Percentiles rank a stretch among this genome's conserved stretches.
These are phyloP conservation scores for Paulownia fortunei DNA, from an alignment of 257 asterid genomes.

Conservation along the genomic window DNA sequence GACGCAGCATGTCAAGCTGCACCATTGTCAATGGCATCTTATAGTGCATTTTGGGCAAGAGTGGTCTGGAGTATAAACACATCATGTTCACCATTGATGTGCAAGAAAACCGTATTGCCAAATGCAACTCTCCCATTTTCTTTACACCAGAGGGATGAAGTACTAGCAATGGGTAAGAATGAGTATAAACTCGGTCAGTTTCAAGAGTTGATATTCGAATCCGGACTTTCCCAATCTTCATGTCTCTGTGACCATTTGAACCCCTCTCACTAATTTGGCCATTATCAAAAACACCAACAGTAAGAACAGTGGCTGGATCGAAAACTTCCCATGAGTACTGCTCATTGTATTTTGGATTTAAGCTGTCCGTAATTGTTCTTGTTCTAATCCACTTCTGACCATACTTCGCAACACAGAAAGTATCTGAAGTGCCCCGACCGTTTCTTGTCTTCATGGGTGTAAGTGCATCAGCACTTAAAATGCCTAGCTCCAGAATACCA, in stretches of 20 bases:
- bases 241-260: slow-evolving; percentile 56
- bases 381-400: slow-evolving; percentile 93
- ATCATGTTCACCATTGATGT: slow-evolving; percentile 68
- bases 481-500: slow-evolving; percentile 79
- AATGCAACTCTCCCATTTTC: slow-evolving; percentile 93
- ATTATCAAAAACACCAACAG: slow-evolving; percentile 85
- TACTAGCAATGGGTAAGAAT: slow-evolving; percentile 78
- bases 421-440: slow-evolving; percentile 73
- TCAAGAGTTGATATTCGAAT: slow-evolving; percentile 87
- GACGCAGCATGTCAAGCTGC: slow-evolving; percentile 78
- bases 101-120: slow-evolving; percentile 87
- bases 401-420: slow-evolving; percentile 88
- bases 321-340: slow-evolving; percentile 96
- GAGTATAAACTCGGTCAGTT: slow-evolving; percentile 79
- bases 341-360: slow-evolving; percentile 91
- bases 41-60: slow-evolving; percentile 91
- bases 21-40: slow-evolving; percentile 60
- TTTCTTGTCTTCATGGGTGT: slow-evolving; percentile 80
- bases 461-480: slow-evolving; percentile 68
- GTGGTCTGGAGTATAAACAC: slow-evolving; percentile 70
- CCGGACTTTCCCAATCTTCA: slow-evolving; percentile 81
- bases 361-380: slow-evolving; percentile 74
- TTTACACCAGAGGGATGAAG: slow-evolving; percentile 90
- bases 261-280: slow-evolving; percentile 53
- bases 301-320: slow-evolving; percentile 92